These are phyloP conservation scores for Epichloe typhina DNA, from an alignment of 2,329 filamentous ascomycete genomes.

Conservation along the genomic window DNA sequence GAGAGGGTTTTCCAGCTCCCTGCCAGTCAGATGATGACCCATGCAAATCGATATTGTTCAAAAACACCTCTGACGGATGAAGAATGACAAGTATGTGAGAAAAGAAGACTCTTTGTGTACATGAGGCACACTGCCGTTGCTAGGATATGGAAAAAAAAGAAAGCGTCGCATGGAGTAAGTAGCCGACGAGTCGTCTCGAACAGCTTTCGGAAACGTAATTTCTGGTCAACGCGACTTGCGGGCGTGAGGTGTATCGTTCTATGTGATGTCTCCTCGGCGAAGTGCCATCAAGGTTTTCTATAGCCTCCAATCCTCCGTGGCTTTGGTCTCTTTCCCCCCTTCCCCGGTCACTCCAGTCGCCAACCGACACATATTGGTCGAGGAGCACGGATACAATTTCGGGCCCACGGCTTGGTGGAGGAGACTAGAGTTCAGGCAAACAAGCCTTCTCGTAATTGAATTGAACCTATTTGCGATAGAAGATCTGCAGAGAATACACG, in stretches of 20 bases:
- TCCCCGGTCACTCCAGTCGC: neutral
- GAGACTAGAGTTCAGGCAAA: neutral
- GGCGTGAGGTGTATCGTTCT: neutral
- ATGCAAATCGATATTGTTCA: neutral
- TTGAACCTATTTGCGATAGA: conserved; percentile 9
- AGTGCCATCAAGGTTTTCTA: neutral
- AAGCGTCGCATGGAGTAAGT: neutral
- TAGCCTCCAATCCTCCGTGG: neutral
- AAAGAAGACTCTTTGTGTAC: neutral
- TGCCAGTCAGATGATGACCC: neutral
- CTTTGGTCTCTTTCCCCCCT: neutral
- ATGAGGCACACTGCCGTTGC: neutral
- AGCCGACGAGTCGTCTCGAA: neutral
- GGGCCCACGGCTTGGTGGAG: neutral
- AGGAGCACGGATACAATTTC: neutral
- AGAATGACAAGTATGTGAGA: neutral
- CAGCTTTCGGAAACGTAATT: neutral
- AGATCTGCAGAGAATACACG: conserved; percentile 4
- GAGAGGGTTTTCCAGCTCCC: neutral
- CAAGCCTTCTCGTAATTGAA: neutral
- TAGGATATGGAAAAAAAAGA: neutral
- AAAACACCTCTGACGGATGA: neutral
- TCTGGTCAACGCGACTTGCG: neutral
- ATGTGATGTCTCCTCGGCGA: neutral
- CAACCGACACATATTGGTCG: neutral